Base-by-base conservation (phyloP, 148 eudicot species). In the Rhododendron henanense region DNA sequence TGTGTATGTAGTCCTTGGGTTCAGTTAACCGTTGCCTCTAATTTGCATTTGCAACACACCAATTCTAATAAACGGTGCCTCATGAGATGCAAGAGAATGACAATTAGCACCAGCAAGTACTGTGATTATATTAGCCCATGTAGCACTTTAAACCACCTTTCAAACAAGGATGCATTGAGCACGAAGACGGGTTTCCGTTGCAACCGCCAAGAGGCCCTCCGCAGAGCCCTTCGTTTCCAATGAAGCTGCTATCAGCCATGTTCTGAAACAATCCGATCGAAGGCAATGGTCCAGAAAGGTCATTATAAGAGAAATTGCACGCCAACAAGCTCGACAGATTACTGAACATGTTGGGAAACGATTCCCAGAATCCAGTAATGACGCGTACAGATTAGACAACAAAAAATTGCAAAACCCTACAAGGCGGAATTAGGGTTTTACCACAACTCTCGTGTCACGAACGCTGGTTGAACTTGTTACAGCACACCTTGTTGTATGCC, bases 281-380 rank as follows among this genome's bases (percentile, higher is more conserved):
- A 85, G 98, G 99, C 84, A 97, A 88, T 4, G 94, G 94, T 39
- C 99, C 99, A 0, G 93, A 87, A 47, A 97, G 92, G 74, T 93
- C 90, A 82, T 95, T 97, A 84, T 89, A 89, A 6, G 98, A 97
- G 89, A 97, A 92, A 90, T 95, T 95, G 65, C 96, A 94, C 1
- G 94, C 91, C 25, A 92, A 82, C 80, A 97, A 89, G 85, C 99
- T 97, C 10, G 95, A 92, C 45, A 97, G 90, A 51, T 95, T 93
- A 33, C 91, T 95, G 28, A 28, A 28, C 28, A 28, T 28, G 28
- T 28, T 28, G 28, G 28, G 28, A 28, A 28, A 28, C 28, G 28
- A 28, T 28, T 28, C 28, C 28, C 28, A 28, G 28, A 28, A 28
- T 53, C 93, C 96, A 9, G 31, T 31, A 31, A 31, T 31, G 31